Conservation (phyloP, 2,329 filamentous ascomycete genomes). For the Trichoderma brevicompactum region DNA sequence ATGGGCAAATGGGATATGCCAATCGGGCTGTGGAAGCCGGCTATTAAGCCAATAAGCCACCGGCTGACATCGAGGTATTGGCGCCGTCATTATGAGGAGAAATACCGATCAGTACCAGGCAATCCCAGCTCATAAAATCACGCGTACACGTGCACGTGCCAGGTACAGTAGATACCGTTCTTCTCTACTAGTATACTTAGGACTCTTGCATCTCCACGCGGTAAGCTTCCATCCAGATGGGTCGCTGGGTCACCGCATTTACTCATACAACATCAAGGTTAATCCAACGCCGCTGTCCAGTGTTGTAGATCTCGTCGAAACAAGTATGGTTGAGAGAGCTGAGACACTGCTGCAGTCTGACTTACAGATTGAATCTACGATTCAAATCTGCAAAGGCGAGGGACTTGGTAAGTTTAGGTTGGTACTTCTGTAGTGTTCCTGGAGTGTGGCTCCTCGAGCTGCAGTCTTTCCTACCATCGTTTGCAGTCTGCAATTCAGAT, state of each 20-base stretch:
- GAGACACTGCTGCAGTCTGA: constrained; percentile 7
- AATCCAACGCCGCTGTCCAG: neutral
- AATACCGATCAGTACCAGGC: neutral
- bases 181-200: neutral
- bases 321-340: neutral
- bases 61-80: neutral
- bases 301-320: neutral
- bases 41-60: neutral
- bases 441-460: neutral
- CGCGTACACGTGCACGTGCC: neutral
- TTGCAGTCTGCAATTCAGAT: neutral
- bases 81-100: neutral
- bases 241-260: neutral
- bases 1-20: no score
- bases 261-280: neutral
- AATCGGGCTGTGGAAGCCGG: neutral
- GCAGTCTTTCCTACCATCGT: neutral
- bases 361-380: constrained; percentile 1
- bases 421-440: neutral
- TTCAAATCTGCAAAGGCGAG: neutral
- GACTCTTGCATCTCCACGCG: neutral
- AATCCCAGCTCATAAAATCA: neutral
- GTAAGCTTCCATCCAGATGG: neutral
- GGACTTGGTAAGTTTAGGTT: neutral
- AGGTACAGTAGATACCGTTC: neutral